These are phyloP conservation scores for Falciphora oryzae DNA, from an alignment of 2,329 filamentous ascomycete genomes.

Conservation along the genomic window DNA sequence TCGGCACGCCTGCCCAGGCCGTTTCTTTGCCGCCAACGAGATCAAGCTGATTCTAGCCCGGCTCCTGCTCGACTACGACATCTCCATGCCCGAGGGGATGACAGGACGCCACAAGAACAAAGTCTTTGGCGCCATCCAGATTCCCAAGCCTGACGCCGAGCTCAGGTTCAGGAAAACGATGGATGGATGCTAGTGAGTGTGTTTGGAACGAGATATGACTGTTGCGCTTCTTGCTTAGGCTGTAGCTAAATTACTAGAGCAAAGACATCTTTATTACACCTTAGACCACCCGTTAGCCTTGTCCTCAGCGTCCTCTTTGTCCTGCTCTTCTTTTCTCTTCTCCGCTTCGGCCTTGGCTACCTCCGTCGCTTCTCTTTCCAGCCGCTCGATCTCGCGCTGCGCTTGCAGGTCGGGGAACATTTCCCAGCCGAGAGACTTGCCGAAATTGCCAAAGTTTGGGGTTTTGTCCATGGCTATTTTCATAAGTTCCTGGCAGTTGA, in stretches of 20 bases:
- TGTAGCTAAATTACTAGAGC: too few relatives aligned
- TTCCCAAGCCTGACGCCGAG: constrained; percentile 1
- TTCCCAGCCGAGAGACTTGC: too few relatives aligned
- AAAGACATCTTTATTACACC: not conserved
- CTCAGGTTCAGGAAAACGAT: not conserved
- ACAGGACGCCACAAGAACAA: not conserved
- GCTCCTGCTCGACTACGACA: constrained; percentile 34
- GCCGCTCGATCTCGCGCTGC: not conserved
- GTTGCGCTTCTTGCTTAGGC: too few relatives aligned
- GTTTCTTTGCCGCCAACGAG: constrained; percentile 39
- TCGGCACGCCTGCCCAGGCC: constrained; percentile 39
- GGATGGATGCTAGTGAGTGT: too few relatives aligned
- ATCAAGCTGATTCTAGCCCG: constrained; percentile 36
- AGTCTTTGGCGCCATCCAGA: not conserved
- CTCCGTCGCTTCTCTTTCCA: not conserved
- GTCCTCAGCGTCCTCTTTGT: not conserved
- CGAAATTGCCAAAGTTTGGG: not conserved
- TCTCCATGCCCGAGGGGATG: constrained; percentile 29
- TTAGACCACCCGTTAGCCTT: not conserved
- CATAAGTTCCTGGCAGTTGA: not conserved
- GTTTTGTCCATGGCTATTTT: fast-evolving
- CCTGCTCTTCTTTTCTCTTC: not conserved
- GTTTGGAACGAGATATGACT: too few relatives aligned
- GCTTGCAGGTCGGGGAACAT: not conserved
- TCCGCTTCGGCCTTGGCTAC: not conserved